A percentile compares a stretch with the other conserved stretches of the same genome.
Conservation (phyloP, 495 filamentous ascomycete genomes). For the Aspergillus biplanus region DNA sequence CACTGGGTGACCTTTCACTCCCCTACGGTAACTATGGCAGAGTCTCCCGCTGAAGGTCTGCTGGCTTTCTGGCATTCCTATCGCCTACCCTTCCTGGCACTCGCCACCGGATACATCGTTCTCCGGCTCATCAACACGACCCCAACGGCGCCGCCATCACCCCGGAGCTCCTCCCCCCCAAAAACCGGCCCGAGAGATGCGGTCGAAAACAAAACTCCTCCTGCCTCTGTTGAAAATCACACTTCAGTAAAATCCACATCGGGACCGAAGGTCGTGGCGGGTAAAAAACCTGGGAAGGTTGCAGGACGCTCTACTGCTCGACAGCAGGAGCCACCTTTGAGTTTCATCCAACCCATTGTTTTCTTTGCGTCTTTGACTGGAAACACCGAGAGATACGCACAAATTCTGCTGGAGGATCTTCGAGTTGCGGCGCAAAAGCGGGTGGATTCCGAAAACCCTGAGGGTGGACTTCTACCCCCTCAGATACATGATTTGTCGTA, state of each 20-base stretch:
- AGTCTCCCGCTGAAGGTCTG: constrained; percentile 20
- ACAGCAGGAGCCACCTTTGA: constrained; percentile 23
- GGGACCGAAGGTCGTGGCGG: constrained; percentile 46
- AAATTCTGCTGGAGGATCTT: constrained; percentile 58
- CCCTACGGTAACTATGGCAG: constrained; percentile 15
- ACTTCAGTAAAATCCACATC: constrained; percentile 22
- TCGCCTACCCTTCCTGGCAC: constrained; percentile 39
- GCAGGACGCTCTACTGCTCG: constrained; percentile 26
- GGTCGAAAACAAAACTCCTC: constrained; percentile 14
- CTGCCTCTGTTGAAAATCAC: constrained; percentile 15
- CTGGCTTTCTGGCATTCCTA: constrained; percentile 47
- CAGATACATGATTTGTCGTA: constrained; percentile 79
- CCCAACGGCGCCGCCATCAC: constrained; percentile 37
- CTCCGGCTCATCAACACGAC: constrained; percentile 30
- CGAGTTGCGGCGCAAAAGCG: constrained; percentile 36
- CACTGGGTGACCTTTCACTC: not conserved
- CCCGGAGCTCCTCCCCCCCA: constrained; percentile 37
- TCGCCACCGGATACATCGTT: constrained; percentile 31
- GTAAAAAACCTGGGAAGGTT: constrained; percentile 40
- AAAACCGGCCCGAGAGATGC: constrained; percentile 22
- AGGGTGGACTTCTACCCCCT: constrained; percentile 55
- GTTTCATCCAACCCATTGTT: constrained; percentile 70
- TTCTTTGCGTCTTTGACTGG: constrained; percentile 88
- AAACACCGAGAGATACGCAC: constrained; percentile 72
- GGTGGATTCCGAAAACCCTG: constrained; percentile 34